Base-by-base conservation (phyloP, 768 basidiomycete genomes). In the Leccinum subtestaceum region DNA sequence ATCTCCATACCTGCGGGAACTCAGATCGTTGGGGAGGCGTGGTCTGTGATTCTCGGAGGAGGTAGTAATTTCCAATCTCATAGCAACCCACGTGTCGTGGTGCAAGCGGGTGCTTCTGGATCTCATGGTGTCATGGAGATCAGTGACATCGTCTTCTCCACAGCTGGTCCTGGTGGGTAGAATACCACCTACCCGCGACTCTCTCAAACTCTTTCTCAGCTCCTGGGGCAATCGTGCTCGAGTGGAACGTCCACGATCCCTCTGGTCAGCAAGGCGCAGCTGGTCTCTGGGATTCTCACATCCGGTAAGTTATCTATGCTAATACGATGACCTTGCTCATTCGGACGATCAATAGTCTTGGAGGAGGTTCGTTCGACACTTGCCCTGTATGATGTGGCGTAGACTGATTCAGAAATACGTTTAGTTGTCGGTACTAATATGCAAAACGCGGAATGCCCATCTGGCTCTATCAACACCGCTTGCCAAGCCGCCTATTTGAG, bases 401-500 rank as follows among this genome's bases (percentile, higher is more conserved):
- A 17, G 9, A 19, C 32, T 32, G 6, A 34, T 19, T 32, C 5
- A 85, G 61, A 1, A 52, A 36, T 34, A 23, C n/a, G 13, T 31
- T 32, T 60, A 84, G 84, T 78, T 60, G 73, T 70, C 12, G 85
- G 85, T 3, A 84, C 83, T 10, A 79, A 85, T 55, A 66, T 86
- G 46, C 77, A 85, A 62, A 31, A 46, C 12, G 48, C 63, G 2
- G 70, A 74, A 34, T 86, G 84, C 56, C 77, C 79, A 2, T 71
- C 71, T 21, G 80, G 79, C 11, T 69, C 73, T 40, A 73, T 76
- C 32, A 74, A 73, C 47, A 60, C 75, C n/a, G 68, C 70, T 8
- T 91, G 90, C 62, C 77, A 78, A 21, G 85, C 86, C 27, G 84
- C 87, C 3, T 91, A 86, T 76, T 63, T 91, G 57, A 81, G 74